Percentiles rank a stretch among this genome's conserved stretches.
These are phyloP conservation scores for Chaetomiaceae sp. DNA, from an alignment of 2,329 filamentous ascomycete genomes.

Conservation along the genomic window DNA sequence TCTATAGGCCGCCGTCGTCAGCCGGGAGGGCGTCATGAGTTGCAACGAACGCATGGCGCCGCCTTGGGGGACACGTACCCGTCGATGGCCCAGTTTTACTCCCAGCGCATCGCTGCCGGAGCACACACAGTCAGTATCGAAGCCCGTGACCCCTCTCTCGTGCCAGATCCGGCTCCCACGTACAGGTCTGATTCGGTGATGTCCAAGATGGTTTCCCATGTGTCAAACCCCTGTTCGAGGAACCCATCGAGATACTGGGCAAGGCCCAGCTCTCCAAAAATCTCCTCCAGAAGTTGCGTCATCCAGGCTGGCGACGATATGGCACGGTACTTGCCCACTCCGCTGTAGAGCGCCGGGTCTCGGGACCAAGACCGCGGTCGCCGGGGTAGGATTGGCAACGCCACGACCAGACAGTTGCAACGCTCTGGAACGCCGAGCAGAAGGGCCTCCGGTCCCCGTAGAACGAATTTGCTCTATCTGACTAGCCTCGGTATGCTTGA, in stretches of 20 bases:
- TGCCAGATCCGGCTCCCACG: conserved; percentile 29
- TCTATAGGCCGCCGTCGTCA: conserved; percentile 43
- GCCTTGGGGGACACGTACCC: conserved; percentile 50
- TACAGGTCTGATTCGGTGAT: conserved; percentile 82
- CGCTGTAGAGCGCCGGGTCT: not conserved
- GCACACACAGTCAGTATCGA: conserved; percentile 13
- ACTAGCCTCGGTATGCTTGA: too few species aligned
- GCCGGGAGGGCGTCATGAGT: too few species aligned
- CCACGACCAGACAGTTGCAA: not conserved
- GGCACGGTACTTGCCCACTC: conserved; percentile 1
- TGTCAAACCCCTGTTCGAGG: conserved; percentile 75
- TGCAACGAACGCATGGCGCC: not conserved
- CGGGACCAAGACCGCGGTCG: not conserved
- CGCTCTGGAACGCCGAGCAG: not conserved
- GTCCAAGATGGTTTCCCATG: conserved; percentile 77
- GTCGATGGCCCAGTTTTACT: conserved; percentile 75
- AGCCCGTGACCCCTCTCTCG: not conserved
- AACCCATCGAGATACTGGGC: conserved; percentile 71
- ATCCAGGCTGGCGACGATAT: conserved; percentile 37
- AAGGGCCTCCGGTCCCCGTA: not conserved
- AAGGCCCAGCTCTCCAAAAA: conserved; percentile 72
- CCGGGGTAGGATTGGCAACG: not conserved
- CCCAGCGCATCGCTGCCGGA: conserved; percentile 60
- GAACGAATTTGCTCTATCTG: not conserved
- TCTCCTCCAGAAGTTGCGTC: conserved; percentile 58